These are phyloP conservation scores for Microcos paniculata DNA, from an alignment of 345 rosid genomes.

Conservation along the genomic window DNA sequence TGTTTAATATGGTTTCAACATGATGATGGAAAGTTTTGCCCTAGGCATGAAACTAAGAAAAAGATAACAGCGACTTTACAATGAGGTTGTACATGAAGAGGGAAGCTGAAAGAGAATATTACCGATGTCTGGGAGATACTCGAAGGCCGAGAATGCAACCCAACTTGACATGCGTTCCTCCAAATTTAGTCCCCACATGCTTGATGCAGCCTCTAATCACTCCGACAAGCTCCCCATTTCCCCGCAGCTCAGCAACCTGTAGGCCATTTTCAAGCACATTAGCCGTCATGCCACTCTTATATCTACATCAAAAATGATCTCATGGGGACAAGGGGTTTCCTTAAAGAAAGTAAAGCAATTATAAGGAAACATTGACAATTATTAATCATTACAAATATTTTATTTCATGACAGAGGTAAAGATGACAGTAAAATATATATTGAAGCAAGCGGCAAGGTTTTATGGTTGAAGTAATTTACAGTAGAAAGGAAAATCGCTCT, in stretches of 20 bases:
- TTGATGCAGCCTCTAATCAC: conserved; percentile 64
- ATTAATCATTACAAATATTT: conserved; percentile 18
- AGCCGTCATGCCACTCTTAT: not conserved
- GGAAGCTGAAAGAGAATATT: not conserved
- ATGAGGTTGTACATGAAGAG: not conserved
- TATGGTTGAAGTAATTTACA: not conserved
- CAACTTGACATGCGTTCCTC: conserved; percentile 32
- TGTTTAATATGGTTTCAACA: not conserved
- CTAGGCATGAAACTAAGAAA: not conserved
- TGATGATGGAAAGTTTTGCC: not conserved
- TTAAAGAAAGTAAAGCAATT: not conserved
- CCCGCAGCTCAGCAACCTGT: conserved; percentile 59
- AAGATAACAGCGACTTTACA: not conserved
- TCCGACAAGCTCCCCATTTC: conserved; percentile 57
- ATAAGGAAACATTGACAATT: conserved; percentile 1
- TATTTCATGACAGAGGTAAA: not conserved
- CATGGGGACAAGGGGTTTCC: conserved; percentile 22
- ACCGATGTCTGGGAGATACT: conserved; percentile 58
- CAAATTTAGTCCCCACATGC: conserved; percentile 40
- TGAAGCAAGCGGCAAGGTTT: not conserved
- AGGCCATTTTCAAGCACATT: conserved; percentile 24
- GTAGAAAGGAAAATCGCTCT: not conserved
- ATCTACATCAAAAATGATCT: conserved; percentile 8
- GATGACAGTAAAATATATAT: not conserved
- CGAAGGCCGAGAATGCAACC: conserved; percentile 67